Percentiles rank a stretch among this genome's conserved stretches.
Conservation (phyloP, 257 asterid genomes). For the Penstemon barbatus region DNA sequence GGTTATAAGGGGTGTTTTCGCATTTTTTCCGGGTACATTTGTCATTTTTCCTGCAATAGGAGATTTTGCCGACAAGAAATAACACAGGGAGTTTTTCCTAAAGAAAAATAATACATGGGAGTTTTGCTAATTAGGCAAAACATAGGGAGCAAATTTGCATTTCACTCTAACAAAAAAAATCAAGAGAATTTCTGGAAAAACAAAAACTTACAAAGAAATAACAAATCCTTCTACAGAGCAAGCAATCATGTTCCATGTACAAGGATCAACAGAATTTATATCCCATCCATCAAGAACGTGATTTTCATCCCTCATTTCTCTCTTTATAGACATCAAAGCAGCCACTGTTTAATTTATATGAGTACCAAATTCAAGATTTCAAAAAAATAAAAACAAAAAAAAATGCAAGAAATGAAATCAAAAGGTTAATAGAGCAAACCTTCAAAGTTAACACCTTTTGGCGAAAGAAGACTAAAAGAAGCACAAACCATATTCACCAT, state of each 20-base stretch:
- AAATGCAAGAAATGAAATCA: slow-evolving; percentile 3
- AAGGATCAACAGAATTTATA: slow-evolving; percentile 94
- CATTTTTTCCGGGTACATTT: no score
- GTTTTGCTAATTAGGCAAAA: no score
- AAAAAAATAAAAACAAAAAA: neutral
- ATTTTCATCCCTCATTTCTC: slow-evolving; percentile 60
- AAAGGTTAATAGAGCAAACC: slow-evolving; percentile 43
- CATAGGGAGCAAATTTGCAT: no score
- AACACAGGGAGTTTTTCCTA: neutral
- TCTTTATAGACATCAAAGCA: slow-evolving; percentile 83
- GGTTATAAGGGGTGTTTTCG: no score
- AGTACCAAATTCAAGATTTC: no score
- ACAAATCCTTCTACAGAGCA: slow-evolving; percentile 84
- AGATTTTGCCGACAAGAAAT: no score
- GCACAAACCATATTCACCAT: slow-evolving; percentile 36
- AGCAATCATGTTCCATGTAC: slow-evolving; percentile 96
- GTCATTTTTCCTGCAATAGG: no score
- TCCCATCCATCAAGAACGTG: slow-evolving; percentile 93
- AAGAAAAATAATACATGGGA: neutral
- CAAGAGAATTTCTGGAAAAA: neutral
- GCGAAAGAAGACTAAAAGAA: slow-evolving; percentile 73
- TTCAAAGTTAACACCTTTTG: slow-evolving; percentile 94
- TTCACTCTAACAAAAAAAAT: neutral
- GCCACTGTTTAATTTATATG: slow-evolving; percentile 69
- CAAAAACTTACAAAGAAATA: slow-evolving; percentile 66